Base-by-base conservation (phyloP, 2,329 filamentous ascomycete genomes). In the Coniella lustricola region DNA sequence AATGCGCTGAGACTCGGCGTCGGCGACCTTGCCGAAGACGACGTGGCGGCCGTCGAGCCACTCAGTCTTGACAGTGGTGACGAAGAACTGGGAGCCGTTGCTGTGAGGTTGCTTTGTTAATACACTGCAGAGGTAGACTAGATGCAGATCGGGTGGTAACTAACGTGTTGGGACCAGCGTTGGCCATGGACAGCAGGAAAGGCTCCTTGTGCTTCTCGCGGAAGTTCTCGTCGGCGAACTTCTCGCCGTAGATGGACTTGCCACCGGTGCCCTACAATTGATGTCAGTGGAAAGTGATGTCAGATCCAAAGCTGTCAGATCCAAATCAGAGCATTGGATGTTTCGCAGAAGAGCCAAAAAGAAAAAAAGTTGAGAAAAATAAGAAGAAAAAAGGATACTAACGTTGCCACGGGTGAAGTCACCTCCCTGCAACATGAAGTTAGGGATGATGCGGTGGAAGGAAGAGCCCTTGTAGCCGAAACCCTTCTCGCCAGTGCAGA, bases 61-160 rank as follows among this genome's bases (percentile, higher is more conserved):
- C 48, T 84, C 83, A 53, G 93, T 97, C 52, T 83, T 78, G 44
- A 95, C 89, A 49, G 91, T 97, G 62, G 91, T 97, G 66, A 97
- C 75, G 77, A 97, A 97, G 79, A 97, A 97, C 71, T 97, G 91
- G 44, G 88, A 95, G 62, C 93, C 93, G 74, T 98, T 98, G 69
- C 93, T 95, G 55, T 71, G 72, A 21, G 20, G 73, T 71, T 10
- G 72, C 10, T 17, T 9, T 18, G 46, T 51, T 36, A 54, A 46
- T 25, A 16, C 8, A 14, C 2, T 2, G 7, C 14, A 13, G 1
- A 34, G 22, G 5, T 13, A 18, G 12, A 17, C 13, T n/a, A 4
- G 1, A 18, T 13, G 13, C 16, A 20, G 22, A 29, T 7, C 12
- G 10, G 9, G 13, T 12, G 10, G 9, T 22, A 12, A 57, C 78